Conservation (phyloP, 768 basidiomycete species). For the Lactarius sanguifluus region DNA sequence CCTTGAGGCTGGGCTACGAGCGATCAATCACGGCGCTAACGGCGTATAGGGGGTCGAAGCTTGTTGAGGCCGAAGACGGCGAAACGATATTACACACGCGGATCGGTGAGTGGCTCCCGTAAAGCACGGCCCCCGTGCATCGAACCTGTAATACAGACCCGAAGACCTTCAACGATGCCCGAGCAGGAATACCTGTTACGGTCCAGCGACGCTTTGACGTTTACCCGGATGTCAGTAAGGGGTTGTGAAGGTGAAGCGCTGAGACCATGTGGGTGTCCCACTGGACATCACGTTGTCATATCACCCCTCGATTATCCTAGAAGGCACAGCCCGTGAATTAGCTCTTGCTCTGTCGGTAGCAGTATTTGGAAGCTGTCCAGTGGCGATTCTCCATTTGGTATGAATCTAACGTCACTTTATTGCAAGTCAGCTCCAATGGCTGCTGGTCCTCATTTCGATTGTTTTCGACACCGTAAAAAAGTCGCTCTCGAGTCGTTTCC, state of each 20-base stretch:
- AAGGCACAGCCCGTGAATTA: not conserved
- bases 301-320: not conserved
- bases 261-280: not conserved
- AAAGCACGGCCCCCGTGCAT: not conserved
- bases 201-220: conserved; percentile 90
- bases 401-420: not conserved
- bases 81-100: conserved; percentile 79
- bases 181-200: conserved; percentile 89
- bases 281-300: conserved; percentile 1
- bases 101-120: conserved; percentile 60
- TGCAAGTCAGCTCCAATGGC: not conserved
- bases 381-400: not conserved
- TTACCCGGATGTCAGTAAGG: conserved; percentile 68
- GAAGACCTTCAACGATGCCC: conserved; percentile 57
- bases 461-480: not conserved
- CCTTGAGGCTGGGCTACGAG: conserved; percentile 15
- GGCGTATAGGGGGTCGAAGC: conserved; percentile 61
- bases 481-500: not conserved
- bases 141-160: conserved; percentile 49
- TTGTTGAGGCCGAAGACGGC: conserved; percentile 70
- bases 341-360: not conserved
- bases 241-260: conserved; percentile 22
- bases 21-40: conserved; percentile 1
- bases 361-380: not conserved
- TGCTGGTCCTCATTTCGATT: not conserved